Percentiles rank a stretch among this genome's conserved stretches.
Conservation (phyloP, 306 rosid genomes). For the Vigna mungo region DNA sequence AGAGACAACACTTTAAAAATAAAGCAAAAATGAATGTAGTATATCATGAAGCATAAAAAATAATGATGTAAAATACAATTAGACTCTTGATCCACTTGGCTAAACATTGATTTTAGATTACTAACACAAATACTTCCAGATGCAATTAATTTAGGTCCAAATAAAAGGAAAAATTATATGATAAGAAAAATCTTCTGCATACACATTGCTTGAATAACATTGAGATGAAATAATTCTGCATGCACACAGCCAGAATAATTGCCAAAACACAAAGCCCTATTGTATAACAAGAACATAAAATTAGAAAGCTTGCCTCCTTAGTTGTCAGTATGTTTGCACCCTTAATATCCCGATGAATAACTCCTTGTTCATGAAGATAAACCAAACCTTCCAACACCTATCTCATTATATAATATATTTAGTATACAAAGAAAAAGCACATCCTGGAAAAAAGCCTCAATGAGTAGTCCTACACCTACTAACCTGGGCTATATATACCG, state of each 20-base stretch:
- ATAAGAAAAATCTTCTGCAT: constrained; percentile 16
- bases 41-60: constrained; percentile 6
- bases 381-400: constrained; percentile 99
- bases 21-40: neutral
- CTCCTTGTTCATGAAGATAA: constrained; percentile 98
- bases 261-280: constrained; percentile 35
- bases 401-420: constrained; percentile 41
- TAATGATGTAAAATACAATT: constrained; percentile 30
- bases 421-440: constrained; percentile 26
- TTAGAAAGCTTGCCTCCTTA: constrained; percentile 73
- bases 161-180: constrained; percentile 4
- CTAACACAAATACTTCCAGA: constrained; percentile 18
- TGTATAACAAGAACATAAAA: constrained; percentile 24
- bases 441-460: constrained; percentile 27
- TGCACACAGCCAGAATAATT: constrained; percentile 12
- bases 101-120: constrained; percentile 28
- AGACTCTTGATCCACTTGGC: constrained; percentile 18
- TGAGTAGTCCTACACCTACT: constrained; percentile 37
- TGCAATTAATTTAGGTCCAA: constrained; percentile 25
- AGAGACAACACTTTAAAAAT: too few species aligned
- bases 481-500: constrained; percentile 97
- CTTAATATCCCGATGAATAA: constrained; percentile 97
- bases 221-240: constrained; percentile 14
- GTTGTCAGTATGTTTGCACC: constrained; percentile 99
- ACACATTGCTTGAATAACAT: constrained; percentile 11